Evolutionary conservation across 2,329 filamentous ascomycete genomes (phyloP).

Genomic region (Emergomyces pasteurianus): DNA sequence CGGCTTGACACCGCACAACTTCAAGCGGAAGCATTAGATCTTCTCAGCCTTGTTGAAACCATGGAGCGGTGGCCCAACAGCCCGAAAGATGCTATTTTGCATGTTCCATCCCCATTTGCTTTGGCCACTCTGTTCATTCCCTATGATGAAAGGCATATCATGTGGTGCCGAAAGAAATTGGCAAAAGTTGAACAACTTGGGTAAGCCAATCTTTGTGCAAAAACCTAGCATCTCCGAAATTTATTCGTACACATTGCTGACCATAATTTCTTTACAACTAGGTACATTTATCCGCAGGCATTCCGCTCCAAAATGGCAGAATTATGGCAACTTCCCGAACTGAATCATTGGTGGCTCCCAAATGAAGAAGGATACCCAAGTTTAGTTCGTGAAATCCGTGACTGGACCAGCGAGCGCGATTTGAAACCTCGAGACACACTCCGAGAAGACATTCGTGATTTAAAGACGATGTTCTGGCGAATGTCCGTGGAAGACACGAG

Average conservation of each 20-base stretch:
- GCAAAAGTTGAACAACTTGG: conserved; percentile 66
- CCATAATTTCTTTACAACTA: conserved; percentile 26
- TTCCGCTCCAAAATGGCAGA: conserved; percentile 66
- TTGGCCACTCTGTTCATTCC: conserved; percentile 72
- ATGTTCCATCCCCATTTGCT: conserved; percentile 62
- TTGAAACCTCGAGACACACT: conserved; percentile 40
- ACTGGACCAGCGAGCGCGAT: conserved; percentile 68
- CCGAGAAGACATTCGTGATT: conserved; percentile 57
- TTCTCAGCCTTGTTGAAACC: conserved; percentile 68
- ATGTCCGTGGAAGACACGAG: conserved; percentile 41
- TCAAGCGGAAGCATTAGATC: conserved; percentile 50
- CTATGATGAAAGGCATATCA: conserved; percentile 56
- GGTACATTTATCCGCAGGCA: conserved; percentile 69
- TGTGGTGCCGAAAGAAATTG: conserved; percentile 72
- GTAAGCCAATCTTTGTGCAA: conserved; percentile 40
- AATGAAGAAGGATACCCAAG: conserved; percentile 58
- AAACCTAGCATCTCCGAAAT: not conserved
- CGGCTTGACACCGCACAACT: conserved; percentile 44
- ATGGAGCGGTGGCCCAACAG: conserved; percentile 60
- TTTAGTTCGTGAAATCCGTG: conserved; percentile 63
- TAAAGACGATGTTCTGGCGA: conserved; percentile 60
- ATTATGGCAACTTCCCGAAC: conserved; percentile 58
- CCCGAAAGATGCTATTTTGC: conserved; percentile 58
- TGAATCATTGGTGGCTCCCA: conserved; percentile 84
- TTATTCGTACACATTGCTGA: not conserved